Percentiles rank a stretch among this genome's conserved stretches.
Evolutionary conservation across 2,329 filamentous ascomycete genomes (phyloP).

Genomic region (Penicillium hordei): DNA sequence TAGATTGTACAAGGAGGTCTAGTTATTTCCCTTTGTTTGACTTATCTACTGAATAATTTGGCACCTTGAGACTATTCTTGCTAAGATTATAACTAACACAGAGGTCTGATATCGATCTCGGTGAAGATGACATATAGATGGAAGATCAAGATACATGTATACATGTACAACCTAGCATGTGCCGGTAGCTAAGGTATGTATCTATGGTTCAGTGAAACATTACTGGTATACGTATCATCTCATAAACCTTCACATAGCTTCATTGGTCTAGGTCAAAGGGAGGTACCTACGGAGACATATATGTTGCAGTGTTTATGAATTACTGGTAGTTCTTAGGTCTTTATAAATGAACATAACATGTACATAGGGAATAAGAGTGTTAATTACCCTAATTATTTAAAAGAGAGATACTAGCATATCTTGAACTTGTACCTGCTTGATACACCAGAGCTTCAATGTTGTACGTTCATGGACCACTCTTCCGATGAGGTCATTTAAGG

Average conservation of each 20-base stretch:
- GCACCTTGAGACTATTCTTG: background rate
- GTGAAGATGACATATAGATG: background rate
- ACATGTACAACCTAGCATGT: background rate
- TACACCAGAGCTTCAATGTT: background rate
- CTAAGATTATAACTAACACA: background rate
- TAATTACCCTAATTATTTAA: background rate
- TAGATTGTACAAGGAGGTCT: background rate
- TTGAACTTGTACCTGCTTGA: background rate
- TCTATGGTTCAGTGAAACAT: background rate
- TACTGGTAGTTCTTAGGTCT: background rate
- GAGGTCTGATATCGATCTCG: background rate
- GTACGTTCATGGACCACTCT: background rate
- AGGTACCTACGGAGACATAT: background rate
- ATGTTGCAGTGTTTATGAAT: background rate
- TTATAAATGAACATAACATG: background rate
- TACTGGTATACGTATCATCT: background rate
- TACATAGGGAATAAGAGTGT: background rate
- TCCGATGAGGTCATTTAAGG: background rate
- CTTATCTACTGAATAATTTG: background rate
- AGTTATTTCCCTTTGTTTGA: background rate
- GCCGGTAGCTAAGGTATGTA: background rate
- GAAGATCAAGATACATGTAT: background rate
- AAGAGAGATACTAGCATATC: background rate
- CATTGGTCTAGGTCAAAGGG: background rate
- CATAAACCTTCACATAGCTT: background rate